Conservation (phyloP, 2,329 filamentous ascomycete species). For the Aspergillus sp. region DNA sequence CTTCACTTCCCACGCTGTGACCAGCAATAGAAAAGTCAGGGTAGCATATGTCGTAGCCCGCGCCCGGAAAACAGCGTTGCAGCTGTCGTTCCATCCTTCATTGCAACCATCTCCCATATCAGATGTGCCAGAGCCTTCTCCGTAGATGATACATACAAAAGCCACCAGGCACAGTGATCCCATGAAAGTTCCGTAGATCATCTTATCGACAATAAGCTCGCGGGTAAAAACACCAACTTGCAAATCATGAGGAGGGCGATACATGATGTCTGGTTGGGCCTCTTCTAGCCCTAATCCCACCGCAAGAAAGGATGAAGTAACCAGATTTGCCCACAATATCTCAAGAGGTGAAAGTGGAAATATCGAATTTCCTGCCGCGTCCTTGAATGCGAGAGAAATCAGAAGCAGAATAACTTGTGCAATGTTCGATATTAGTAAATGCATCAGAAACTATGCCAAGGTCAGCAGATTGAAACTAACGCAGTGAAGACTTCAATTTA, state of each 20-base stretch:
- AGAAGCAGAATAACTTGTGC: constrained; percentile 78
- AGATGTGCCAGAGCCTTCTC: constrained; percentile 32
- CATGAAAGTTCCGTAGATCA: constrained; percentile 43
- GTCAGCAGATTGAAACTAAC: constrained; percentile 23
- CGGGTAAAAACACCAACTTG: constrained; percentile 37
- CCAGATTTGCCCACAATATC: constrained; percentile 89
- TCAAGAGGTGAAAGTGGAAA: constrained; percentile 82
- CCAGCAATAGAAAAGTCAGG: constrained; percentile 69
- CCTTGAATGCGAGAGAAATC: constrained; percentile 75
- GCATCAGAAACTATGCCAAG: constrained; percentile 59
- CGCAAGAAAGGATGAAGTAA: constrained; percentile 79
- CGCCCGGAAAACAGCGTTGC: constrained; percentile 59
- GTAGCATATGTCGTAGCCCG: constrained; percentile 70
- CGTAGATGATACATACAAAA: constrained; percentile 37
- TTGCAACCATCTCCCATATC: constrained; percentile 55
- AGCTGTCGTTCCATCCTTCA: constrained; percentile 42
- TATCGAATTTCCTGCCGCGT: constrained; percentile 64
- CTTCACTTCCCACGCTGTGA: constrained; percentile 75
- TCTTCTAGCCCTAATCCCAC: constrained; percentile 79
- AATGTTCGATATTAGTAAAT: constrained; percentile 74
- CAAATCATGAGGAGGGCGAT: constrained; percentile 67
- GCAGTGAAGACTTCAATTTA: background rate
- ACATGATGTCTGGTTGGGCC: constrained; percentile 71
- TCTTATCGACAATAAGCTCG: constrained; percentile 37
- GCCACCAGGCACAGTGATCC: constrained; percentile 38